Evolutionary conservation across 805 yeast species (phyloP).

Genomic region (Candida arabinofermentans): DNA sequence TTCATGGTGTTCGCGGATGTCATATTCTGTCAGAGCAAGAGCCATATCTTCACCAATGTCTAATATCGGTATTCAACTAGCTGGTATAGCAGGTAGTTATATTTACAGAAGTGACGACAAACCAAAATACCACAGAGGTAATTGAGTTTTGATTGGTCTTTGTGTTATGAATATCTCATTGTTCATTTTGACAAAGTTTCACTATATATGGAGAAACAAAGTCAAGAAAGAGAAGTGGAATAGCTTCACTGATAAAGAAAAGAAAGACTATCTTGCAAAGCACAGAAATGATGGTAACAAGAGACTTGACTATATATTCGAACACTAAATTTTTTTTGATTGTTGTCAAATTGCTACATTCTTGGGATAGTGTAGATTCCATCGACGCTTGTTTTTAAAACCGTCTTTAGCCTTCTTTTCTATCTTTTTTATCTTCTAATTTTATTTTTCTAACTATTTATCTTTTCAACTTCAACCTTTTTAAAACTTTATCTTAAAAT

Average conservation of each 20-base stretch:
- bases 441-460: too few relatives aligned
- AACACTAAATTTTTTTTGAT: constrained; percentile 4
- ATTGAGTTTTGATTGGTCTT: constrained; percentile 35
- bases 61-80: constrained; percentile 54
- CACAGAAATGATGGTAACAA: constrained; percentile 46
- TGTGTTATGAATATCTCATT: constrained; percentile 29
- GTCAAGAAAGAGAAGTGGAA: constrained; percentile 44
- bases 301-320: constrained; percentile 41
- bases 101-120: constrained; percentile 52
- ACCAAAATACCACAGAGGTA: constrained; percentile 55
- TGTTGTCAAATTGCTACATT: not conserved
- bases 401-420: too few relatives aligned
- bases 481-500: too few relatives aligned
- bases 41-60: constrained; percentile 57
- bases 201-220: constrained; percentile 43
- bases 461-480: too few relatives aligned
- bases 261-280: constrained; percentile 35
- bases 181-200: constrained; percentile 27
- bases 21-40: constrained; percentile 57
- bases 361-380: not conserved
- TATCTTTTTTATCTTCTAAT: too few relatives aligned
- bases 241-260: constrained; percentile 41
- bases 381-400: too few relatives aligned
- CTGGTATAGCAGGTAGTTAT: constrained; percentile 44
- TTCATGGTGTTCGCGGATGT: constrained; percentile 55